Evolutionary conservation across 208 protist genomes (phyloP).

Genomic region (Balamuthia mandrillaris): DNA sequence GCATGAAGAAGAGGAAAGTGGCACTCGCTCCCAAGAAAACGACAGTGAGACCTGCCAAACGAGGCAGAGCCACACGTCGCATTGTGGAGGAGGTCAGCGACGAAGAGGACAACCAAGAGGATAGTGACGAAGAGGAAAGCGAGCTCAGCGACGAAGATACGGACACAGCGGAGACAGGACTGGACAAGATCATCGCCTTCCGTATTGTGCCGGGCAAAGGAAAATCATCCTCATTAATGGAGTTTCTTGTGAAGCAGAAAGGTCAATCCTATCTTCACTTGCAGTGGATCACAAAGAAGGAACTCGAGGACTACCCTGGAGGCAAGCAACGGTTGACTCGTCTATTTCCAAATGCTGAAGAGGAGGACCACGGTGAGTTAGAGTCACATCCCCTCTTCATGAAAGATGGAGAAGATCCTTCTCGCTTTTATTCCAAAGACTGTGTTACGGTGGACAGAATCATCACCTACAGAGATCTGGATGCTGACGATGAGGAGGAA

Average conservation of each 20-base stretch:
- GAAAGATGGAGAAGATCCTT: neutral
- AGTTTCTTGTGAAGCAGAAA: neutral
- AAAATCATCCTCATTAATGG: neutral
- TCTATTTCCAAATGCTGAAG: neutral
- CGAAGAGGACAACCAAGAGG: neutral
- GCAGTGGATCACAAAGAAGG: neutral
- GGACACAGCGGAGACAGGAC: neutral
- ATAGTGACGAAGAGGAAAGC: neutral
- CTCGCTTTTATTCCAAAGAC: neutral
- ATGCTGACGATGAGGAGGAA: neutral
- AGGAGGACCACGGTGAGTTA: neutral
- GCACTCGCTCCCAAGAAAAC: neutral
- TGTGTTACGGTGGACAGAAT: neutral
- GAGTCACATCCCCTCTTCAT: neutral
- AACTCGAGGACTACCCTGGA: neutral
- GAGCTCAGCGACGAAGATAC: neutral
- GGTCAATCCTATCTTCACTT: neutral
- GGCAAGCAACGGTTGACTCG: neutral
- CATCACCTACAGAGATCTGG: neutral
- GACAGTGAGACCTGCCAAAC: neutral
- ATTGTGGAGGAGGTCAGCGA: neutral
- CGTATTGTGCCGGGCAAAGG: neutral
- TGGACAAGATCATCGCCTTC: neutral
- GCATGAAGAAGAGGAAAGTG: neutral
- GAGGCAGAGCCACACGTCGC: neutral